Base-by-base conservation (phyloP, 106 monocot species). In the Allium sativum region DNA sequence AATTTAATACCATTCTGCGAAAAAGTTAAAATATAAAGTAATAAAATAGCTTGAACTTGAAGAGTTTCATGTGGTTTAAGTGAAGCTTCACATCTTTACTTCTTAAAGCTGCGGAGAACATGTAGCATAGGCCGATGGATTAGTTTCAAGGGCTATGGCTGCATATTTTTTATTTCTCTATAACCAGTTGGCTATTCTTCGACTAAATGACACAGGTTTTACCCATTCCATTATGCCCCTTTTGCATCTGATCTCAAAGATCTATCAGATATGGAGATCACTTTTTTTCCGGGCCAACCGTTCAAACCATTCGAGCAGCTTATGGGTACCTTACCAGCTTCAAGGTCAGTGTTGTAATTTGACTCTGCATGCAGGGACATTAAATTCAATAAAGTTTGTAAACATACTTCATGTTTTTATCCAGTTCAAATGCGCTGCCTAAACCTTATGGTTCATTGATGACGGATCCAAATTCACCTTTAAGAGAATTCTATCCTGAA, bases 221-320 rank as follows among this genome's bases (percentile, higher is more conserved):
- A 98, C 65, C 96, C 96, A 42, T 98, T 91, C 76, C 96, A 98
- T 85, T 91, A 98, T 85, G 96, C 96, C 10, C 96, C 96, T 48
- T 98, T 98, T 82, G 96, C 96, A 61, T 98, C 96, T 53, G 96
- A 98, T 74, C 75, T 98, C n/a, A 84, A 91, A 67, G 91, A 57
- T 18, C 72, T 98, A 69, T 67, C 73, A 71, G 87, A 91, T 44
- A 62, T 98, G 72, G 91, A 91, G 64, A 88, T 98, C 57, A 84
- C 79, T 0, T 98, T 98, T 82, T 84, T 88, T 59, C 80, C 74
- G 40, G 96, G 96, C 53, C 75, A 87, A 45, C 96, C 96, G 69
- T 98, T 98, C 69, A 91, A 91, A 70, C 96, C 96, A 66, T 85
- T 98, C 79, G 91, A 98, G 76, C 96, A 98, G 56, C 76, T 98